Percentiles rank a stretch among this genome's conserved stretches.
phyloP scores from a whole-genome alignment of 192 early-diverging fungal species.

The Endogone sp. region DNA sequence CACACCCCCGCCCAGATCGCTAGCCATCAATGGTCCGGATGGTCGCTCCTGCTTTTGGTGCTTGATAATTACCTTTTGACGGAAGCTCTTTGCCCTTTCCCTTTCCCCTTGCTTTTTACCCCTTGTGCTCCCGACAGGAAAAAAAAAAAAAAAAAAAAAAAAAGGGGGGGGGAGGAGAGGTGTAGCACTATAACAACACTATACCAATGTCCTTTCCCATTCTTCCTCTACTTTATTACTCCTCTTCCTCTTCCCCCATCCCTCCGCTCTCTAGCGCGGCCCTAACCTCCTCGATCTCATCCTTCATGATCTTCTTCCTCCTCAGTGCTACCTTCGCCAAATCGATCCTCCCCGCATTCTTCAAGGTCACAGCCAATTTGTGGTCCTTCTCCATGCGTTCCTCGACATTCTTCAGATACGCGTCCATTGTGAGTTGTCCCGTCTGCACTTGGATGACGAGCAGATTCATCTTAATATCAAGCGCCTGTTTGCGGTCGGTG shows the following conservation, averaged over 20 bases:
- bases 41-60: too few species aligned
- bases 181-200: too few species aligned
- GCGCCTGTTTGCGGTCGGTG: conserved; percentile 54
- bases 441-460: conserved; percentile 66
- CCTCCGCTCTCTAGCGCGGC: conserved; percentile 54
- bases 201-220: too few species aligned
- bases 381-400: conserved; percentile 54
- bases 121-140: too few species aligned
- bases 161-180: too few species aligned
- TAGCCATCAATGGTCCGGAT: too few species aligned
- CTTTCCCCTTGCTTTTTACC: too few species aligned
- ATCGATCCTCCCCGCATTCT: conserved; percentile 55
- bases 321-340: conserved; percentile 62
- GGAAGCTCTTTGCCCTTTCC: too few species aligned
- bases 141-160: too few species aligned
- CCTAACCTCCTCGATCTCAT: conserved; percentile 75
- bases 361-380: conserved; percentile 63
- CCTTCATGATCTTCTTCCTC: conserved; percentile 70
- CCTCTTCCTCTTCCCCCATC: conserved; percentile 21
- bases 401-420: conserved; percentile 60
- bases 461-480: conserved; percentile 74
- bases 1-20: too few species aligned
- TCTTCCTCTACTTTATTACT: conserved; percentile 1
- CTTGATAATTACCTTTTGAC: too few species aligned
- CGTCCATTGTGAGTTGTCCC: conserved; percentile 65